These are phyloP conservation scores for Rachicladosporium sp. DNA, from an alignment of 2,329 filamentous ascomycete genomes.

Conservation along the genomic window DNA sequence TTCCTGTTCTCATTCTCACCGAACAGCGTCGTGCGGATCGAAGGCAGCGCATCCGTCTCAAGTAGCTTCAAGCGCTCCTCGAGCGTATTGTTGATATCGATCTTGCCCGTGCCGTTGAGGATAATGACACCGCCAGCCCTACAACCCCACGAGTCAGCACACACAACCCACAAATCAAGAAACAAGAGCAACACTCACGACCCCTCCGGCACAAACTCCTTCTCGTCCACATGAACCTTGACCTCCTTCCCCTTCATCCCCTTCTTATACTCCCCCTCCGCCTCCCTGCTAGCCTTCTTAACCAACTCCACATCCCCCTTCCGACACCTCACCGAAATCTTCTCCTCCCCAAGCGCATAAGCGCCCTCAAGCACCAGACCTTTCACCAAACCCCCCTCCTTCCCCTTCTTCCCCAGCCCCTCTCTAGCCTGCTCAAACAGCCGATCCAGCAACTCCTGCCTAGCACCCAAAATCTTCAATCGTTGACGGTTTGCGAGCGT, in stretches of 20 bases:
- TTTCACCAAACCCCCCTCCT: constrained; percentile 53
- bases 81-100: constrained; percentile 97
- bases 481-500: constrained; percentile 94
- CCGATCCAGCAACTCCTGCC: constrained; percentile 81
- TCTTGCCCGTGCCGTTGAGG: constrained; percentile 75
- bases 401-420: constrained; percentile 49
- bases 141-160: constrained; percentile 3
- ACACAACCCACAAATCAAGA: neutral
- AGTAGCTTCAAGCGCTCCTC: constrained; percentile 80
- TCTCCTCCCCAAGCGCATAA: constrained; percentile 74
- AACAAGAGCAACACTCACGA: constrained; percentile 49
- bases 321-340: constrained; percentile 60
- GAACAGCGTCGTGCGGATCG: constrained; percentile 75
- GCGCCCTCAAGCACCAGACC: constrained; percentile 78
- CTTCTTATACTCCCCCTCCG: constrained; percentile 73
- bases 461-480: constrained; percentile 71
- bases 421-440: constrained; percentile 73
- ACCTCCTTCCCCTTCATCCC: constrained; percentile 55
- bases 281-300: constrained; percentile 66
- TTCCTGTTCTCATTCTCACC: constrained; percentile 91
- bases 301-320: constrained; percentile 67
- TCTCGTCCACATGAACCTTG: constrained; percentile 61
- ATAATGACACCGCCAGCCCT: constrained; percentile 78
- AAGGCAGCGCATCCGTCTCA: constrained; percentile 72
- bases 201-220: constrained; percentile 65